Evolutionary conservation across 202 grass and related monocot genomes (phyloP), one percentile per base, ranked within the genome.

Genomic region (Zoysia matrella): DNA sequence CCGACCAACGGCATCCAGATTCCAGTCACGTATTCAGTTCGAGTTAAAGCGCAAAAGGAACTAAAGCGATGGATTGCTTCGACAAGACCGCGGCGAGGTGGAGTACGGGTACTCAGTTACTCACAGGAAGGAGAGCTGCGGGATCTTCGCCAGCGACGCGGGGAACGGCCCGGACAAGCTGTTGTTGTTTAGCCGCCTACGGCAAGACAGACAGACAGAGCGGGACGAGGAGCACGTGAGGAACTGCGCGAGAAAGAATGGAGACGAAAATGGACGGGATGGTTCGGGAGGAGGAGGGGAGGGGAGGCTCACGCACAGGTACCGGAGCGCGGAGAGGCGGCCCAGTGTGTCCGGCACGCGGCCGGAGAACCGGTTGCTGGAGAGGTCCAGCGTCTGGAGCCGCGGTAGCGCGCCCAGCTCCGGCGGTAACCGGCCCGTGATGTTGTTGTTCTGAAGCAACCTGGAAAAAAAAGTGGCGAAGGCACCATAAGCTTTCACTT

Each of bases 371-470:
- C 65, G 85, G 85, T 99, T 99, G 90, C 85, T 99, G 77, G 93
- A 96, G 70, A 99, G 90, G 85, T 99, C 96, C 56, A 99, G 87
- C 46, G 96, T 92, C 80, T 99, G 93, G 6, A 99, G 85, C 56
- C 88, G 81, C 14, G 89, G 85, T 52, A 99, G 91, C n/a, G 71
- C 57, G 65, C 92, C 96, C 1, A 99, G 77, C 84, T 99, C 91
- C 71, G 85, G 63, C 54, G 93, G 96, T 69, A 99, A 89, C 48
- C 79, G 85, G 14, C 96, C 96, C 13, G 91, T 89, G 80, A 99
- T 86, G 91, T 99, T 92, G 87, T 99, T 99, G 87, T 99, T 99
- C 88, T 99, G 96, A 57, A 99, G 82, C 42, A 99, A 54, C 70
- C 95, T 98, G 85, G 18, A 84, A 45, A 49, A 36, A 12, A 0